Base-by-base conservation (phyloP, 106 monocot genomes). In the Amphibolis antarctica region DNA sequence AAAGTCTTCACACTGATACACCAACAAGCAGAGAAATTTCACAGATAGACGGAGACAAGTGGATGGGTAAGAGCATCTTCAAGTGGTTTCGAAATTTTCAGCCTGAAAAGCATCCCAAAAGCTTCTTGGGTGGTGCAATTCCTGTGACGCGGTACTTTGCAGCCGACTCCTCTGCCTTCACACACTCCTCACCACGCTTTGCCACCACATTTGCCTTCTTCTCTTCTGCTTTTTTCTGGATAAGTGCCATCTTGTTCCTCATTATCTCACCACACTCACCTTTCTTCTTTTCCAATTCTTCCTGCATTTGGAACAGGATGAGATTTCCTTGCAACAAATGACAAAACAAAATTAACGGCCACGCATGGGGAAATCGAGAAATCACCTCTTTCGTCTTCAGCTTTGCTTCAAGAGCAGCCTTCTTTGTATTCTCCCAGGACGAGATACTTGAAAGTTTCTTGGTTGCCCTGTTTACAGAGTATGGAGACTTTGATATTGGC, bases 401-500 rank as follows among this genome's bases (percentile, higher is more conserved):
- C 59, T 83, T 27, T 22, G 78, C 75, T 69, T 83, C 82, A 0
- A 75, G 31, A 21, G n/a, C 30, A 59, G 78, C 75, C 46, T 72
- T 75, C 61, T 69, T 72, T 19, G 78, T 59, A 22, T 78, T 83
- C 69, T 83, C 82, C 82, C 78, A 83, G 65, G 82, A 67, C 14
- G 23, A 49, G 44, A 83, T 72, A 12, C 60, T 25, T 46, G 82
- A 46, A 55, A 76, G 46, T 54, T 78, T 71, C 72, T 79, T 83
- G 13, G 71, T 64, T 26, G 78, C 75, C 69, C 82, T 82, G 70
- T 65, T 36, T 36, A 36, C 36, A 36, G 36, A 36, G 36, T 7
- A 36, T 36, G 36, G 7, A 36, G 36, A 36, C 36, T 36, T 36
- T 36, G 2, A 36, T 36, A 36, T 36, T 36, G 36, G 4, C 7